A percentile compares a stretch with the other conserved stretches of the same genome.
phyloP scores from a whole-genome alignment of 192 early-diverging fungal species.

The Chytriomyces hyalinus region DNA sequence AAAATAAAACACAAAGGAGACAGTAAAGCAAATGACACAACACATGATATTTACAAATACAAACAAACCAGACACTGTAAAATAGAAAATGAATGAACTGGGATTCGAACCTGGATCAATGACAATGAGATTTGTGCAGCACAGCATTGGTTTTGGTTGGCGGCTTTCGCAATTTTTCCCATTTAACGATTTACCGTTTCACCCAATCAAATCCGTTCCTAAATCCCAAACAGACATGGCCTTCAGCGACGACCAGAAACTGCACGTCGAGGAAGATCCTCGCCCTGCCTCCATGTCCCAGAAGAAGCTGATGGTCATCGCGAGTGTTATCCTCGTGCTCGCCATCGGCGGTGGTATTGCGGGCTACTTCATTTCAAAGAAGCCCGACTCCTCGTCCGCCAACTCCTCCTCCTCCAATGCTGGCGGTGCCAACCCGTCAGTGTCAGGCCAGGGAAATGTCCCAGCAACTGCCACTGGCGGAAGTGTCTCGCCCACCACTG shows the following conservation, averaged over 20 bases:
- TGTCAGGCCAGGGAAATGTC: neutral
- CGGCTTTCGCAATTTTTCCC: too few relatives aligned
- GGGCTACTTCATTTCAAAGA: constrained; percentile 9
- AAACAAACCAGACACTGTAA: too few relatives aligned
- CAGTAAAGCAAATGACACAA: too few relatives aligned
- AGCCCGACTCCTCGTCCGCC: neutral
- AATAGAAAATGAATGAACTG: too few relatives aligned
- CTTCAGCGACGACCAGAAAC: neutral
- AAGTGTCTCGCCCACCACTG: neutral
- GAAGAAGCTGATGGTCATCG: neutral
- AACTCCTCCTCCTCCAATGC: neutral
- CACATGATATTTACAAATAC: too few relatives aligned
- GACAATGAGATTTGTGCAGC: too few relatives aligned
- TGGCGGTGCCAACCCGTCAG: neutral
- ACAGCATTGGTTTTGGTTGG: too few relatives aligned
- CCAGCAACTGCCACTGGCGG: neutral
- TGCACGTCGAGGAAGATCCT: neutral
- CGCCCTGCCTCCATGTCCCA: neutral
- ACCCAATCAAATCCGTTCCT: too few relatives aligned
- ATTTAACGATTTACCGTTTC: too few relatives aligned
- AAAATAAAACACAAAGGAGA: too few relatives aligned
- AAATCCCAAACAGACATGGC: too few relatives aligned
- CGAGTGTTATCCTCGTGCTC: constrained; percentile 6
- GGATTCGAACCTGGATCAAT: too few relatives aligned
- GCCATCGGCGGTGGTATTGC: constrained; percentile 9